A percentile compares a stretch with the other conserved stretches of the same genome.
Evolutionary conservation across 2,329 filamentous ascomycete species (phyloP).

Genomic region (Pseudocercospora fuligena): DNA sequence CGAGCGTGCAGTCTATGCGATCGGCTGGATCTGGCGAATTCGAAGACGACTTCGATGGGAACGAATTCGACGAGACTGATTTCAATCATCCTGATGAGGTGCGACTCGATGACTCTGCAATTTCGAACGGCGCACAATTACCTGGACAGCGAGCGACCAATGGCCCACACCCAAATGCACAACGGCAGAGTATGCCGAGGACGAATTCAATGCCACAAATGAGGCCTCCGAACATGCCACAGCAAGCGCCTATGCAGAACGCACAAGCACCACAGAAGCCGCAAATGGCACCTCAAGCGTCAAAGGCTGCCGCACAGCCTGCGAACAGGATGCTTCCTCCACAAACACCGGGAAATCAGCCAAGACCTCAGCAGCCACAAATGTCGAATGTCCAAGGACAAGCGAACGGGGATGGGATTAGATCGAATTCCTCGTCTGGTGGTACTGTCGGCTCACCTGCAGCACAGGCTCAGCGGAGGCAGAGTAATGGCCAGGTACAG

Average conservation of each 20-base stretch:
- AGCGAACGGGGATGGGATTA: conserved; percentile 29
- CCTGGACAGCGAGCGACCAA: conserved; percentile 29
- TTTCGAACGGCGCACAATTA: conserved; percentile 23
- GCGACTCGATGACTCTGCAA: conserved; percentile 52
- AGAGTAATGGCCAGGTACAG: conserved; percentile 23
- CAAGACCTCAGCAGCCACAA: conserved; percentile 31
- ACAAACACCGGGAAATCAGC: conserved; percentile 36
- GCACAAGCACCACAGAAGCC: conserved; percentile 34
- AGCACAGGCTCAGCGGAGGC: conserved; percentile 34
- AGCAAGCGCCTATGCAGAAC: conserved; percentile 30
- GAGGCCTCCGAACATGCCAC: conserved; percentile 36
- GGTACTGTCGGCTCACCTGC: conserved; percentile 33
- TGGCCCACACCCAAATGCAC: conserved; percentile 26
- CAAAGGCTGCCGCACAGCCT: conserved; percentile 30
- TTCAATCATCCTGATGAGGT: conserved; percentile 75
- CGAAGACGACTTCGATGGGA: conserved; percentile 62
- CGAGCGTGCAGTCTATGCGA: conserved; percentile 41
- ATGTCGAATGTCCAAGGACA: conserved; percentile 18
- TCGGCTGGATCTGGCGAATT: conserved; percentile 48
- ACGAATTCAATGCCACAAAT: conserved; percentile 41
- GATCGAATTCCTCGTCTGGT: conserved; percentile 40
- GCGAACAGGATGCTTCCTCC: conserved; percentile 35
- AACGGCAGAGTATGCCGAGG: conserved; percentile 35
- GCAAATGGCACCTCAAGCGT: conserved; percentile 28
- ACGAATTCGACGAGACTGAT: conserved; percentile 61